Evolutionary conservation across 2,329 filamentous ascomycete species (phyloP).

Genomic region (Zalaria sp.): DNA sequence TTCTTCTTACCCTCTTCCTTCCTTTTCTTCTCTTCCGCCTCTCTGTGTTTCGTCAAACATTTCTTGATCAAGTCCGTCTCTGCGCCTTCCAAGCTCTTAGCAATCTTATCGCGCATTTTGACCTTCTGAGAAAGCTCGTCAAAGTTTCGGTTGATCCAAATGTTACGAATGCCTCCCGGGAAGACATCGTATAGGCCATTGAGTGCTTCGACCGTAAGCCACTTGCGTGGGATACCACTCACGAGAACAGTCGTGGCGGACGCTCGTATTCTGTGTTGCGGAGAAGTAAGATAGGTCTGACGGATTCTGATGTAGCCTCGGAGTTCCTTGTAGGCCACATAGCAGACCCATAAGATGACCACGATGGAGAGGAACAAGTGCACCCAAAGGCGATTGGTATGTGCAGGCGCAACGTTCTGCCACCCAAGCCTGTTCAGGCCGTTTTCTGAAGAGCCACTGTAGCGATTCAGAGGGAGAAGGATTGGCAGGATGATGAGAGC

Average conservation of each 20-base stretch:
- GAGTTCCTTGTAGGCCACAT: slow-evolving; percentile 74
- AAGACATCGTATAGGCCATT: slow-evolving; percentile 86
- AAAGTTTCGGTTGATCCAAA: slow-evolving; percentile 91
- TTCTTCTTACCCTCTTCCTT: slow-evolving; percentile 30
- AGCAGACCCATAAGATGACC: slow-evolving; percentile 73
- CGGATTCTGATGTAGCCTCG: slow-evolving; percentile 81
- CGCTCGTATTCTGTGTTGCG: slow-evolving; percentile 81
- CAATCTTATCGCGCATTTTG: slow-evolving; percentile 55
- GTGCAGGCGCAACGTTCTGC: slow-evolving; percentile 60
- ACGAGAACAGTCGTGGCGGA: slow-evolving; percentile 94
- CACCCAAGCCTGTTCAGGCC: slow-evolving; percentile 76
- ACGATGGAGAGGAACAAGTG: slow-evolving; percentile 68
- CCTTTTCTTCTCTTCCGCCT: slow-evolving; percentile 48
- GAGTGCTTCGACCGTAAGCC: slow-evolving; percentile 73
- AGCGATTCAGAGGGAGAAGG: slow-evolving; percentile 69
- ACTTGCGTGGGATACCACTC: slow-evolving; percentile 77
- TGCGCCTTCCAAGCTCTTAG: slow-evolving; percentile 59
- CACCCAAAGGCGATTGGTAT: slow-evolving; percentile 64
- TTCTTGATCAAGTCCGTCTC: slow-evolving; percentile 64
- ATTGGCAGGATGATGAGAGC: slow-evolving; percentile 68
- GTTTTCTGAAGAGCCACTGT: slow-evolving; percentile 41
- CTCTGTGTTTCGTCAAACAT: slow-evolving; percentile 67
- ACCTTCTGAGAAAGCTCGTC: slow-evolving; percentile 77
- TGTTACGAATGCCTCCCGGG: slow-evolving; percentile 83
- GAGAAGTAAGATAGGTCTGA: slow-evolving; percentile 87